These are phyloP conservation scores for Zopfochytrium polystomum DNA, from an alignment of 371 early-diverging fungal genomes.

Conservation along the genomic window DNA sequence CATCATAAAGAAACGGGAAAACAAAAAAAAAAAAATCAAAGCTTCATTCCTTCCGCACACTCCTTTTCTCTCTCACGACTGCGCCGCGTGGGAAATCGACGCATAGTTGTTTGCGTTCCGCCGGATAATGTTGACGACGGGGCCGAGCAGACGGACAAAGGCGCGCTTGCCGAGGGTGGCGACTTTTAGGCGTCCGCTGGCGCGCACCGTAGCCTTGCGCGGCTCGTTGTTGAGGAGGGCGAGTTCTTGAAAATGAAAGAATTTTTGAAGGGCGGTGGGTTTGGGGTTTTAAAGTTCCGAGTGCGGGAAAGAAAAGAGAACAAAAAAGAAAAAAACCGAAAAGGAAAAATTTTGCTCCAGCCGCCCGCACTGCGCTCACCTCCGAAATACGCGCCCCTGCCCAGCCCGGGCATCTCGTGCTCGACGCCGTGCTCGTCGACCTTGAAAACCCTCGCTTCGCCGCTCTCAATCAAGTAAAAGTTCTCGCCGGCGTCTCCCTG, in stretches of 20 bases:
- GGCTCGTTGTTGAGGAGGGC: conserved; percentile 88
- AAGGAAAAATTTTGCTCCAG: background rate
- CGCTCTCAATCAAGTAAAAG: conserved; percentile 83
- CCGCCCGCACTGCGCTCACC: conserved; percentile 49
- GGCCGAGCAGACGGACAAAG: conserved; percentile 89
- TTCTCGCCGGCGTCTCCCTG: conserved; percentile 75
- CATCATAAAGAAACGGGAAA: no score
- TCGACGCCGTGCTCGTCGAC: conserved; percentile 73
- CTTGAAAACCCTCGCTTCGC: conserved; percentile 78
- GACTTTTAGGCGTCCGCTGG: conserved; percentile 83
- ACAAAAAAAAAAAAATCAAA: background rate
- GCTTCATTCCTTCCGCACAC: background rate
- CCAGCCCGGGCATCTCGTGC: conserved; percentile 69
- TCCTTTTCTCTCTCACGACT: background rate
- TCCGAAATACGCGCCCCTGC: conserved; percentile 94
- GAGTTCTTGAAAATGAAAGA: conserved; percentile 68
- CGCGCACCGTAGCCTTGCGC: conserved; percentile 83
- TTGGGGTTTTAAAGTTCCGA: background rate
- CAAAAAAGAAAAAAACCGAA: no score
- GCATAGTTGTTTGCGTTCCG: conserved; percentile 81
- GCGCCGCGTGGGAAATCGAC: conserved; percentile 12
- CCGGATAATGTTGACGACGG: conserved; percentile 85
- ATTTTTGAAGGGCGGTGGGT: background rate
- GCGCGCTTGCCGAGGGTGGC: conserved; percentile 88
- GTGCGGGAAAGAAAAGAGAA: background rate